A percentile compares a stretch with the other conserved stretches of the same genome.
Conservation (phyloP, 805 yeast species). For the Candida vaughaniae region DNA sequence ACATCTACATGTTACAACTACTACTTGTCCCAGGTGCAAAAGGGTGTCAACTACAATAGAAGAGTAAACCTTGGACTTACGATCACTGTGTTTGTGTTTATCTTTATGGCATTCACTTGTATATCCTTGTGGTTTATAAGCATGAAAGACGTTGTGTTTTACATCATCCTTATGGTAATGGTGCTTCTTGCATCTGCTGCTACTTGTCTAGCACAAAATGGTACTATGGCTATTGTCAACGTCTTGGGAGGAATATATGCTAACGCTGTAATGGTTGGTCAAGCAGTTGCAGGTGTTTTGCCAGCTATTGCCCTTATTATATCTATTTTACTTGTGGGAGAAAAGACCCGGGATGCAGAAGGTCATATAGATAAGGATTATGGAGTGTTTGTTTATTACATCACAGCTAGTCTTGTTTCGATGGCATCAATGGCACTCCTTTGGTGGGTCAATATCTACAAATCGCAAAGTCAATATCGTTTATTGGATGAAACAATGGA, state of each 20-base stretch:
- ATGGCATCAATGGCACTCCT: slow-evolving; percentile 41
- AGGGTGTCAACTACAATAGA: slow-evolving; percentile 52
- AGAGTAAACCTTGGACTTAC: slow-evolving; percentile 63
- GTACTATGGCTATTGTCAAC: slow-evolving; percentile 83
- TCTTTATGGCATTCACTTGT: slow-evolving; percentile 54
- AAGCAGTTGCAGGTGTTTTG: slow-evolving; percentile 89
- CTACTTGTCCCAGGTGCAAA: slow-evolving; percentile 64
- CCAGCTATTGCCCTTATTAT: slow-evolving; percentile 72
- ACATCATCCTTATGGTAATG: slow-evolving; percentile 55
- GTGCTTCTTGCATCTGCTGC: slow-evolving; percentile 71
- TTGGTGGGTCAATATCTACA: slow-evolving; percentile 29
- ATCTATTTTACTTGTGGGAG: slow-evolving; percentile 47
- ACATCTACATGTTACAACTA: slow-evolving; percentile 60
- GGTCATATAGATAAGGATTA: slow-evolving; percentile 31
- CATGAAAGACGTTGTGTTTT: slow-evolving; percentile 45
- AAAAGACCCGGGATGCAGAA: slow-evolving; percentile 22
- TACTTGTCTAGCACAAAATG: slow-evolving; percentile 83
- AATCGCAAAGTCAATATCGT: slow-evolving; percentile 20
- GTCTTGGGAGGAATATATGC: slow-evolving; percentile 74
- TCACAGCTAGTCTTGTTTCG: slow-evolving; percentile 51
- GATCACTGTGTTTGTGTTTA: slow-evolving; percentile 57
- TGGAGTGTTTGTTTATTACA: slow-evolving; percentile 47
- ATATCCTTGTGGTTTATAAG: slow-evolving; percentile 31
- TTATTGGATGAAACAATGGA: slow-evolving; percentile 7
- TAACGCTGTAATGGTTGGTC: slow-evolving; percentile 92